These are phyloP conservation scores for Trifolium repens DNA, from an alignment of 306 rosid species.

Conservation along the genomic window DNA sequence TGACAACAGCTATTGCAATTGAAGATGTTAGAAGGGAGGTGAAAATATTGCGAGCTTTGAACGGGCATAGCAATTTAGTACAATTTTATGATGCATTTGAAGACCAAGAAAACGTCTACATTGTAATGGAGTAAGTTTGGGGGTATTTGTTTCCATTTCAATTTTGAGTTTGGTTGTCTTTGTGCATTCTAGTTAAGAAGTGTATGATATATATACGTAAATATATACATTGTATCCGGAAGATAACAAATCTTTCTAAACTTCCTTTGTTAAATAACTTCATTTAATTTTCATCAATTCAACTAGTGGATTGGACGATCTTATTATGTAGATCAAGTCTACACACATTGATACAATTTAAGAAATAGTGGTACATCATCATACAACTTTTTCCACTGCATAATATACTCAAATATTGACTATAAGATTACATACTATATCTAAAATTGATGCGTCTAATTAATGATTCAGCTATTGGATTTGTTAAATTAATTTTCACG, in stretches of 20 bases:
- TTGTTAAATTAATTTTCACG: conserved; percentile 10
- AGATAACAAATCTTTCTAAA: neutral
- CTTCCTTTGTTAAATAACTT: neutral
- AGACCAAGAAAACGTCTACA: conserved; percentile 96
- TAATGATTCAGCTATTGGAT: neutral
- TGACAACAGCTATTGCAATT: conserved; percentile 96
- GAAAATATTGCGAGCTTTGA: conserved; percentile 89
- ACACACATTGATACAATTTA: neutral
- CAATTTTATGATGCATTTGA: conserved; percentile 91
- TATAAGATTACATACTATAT: neutral
- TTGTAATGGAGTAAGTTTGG: conserved; percentile 97
- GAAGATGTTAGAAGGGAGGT: conserved; percentile 99
- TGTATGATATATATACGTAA: neutral
- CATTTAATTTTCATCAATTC: neutral
- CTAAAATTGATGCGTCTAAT: neutral
- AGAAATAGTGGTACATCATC: neutral
- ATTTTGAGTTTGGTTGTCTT: conserved; percentile 15
- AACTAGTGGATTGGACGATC: neutral
- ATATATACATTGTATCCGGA: neutral
- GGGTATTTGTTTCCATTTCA: conserved; percentile 31
- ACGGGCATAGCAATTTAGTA: conserved; percentile 87
- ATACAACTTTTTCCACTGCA: neutral
- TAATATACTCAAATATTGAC: neutral
- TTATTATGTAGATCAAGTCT: neutral
- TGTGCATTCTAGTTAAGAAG: neutral